Conservation (phyloP, 352 stramenopile genomes). For the Phytopythium chamaehyphon region DNA sequence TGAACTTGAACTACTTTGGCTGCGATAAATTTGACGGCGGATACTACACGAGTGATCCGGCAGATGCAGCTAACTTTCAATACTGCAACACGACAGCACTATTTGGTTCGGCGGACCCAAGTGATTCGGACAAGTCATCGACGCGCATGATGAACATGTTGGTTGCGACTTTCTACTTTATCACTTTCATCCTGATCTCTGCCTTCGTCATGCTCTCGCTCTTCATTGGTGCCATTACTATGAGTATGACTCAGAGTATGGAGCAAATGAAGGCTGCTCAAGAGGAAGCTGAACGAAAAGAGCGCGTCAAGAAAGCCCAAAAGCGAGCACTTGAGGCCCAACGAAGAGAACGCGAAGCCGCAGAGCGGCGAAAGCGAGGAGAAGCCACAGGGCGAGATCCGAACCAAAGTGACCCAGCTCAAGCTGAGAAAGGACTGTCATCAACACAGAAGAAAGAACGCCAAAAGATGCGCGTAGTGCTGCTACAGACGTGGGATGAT, state of each 20-base stretch:
- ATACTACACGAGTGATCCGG: slow-evolving; percentile 53
- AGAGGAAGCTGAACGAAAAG: slow-evolving; percentile 61
- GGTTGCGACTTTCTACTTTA: slow-evolving; percentile 68
- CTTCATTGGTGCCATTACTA: slow-evolving; percentile 89
- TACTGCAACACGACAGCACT: slow-evolving; percentile 63
- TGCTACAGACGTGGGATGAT: slow-evolving; percentile 76
- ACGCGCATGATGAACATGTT: slow-evolving; percentile 45
- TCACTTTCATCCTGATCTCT: slow-evolving; percentile 87
- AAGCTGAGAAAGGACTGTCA: slow-evolving; percentile 43
- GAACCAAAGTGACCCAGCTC: slow-evolving; percentile 4
- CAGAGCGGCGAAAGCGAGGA: slow-evolving; percentile 26
- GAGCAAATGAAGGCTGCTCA: slow-evolving; percentile 78
- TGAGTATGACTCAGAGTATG: slow-evolving; percentile 90
- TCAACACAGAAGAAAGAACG: slow-evolving; percentile 49
- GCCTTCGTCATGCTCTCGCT: slow-evolving; percentile 89
- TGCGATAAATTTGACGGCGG: slow-evolving; percentile 62
- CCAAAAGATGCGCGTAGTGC: slow-evolving; percentile 69
- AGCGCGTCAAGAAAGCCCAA: slow-evolving; percentile 49
- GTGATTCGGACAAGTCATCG: slow-evolving; percentile 25
- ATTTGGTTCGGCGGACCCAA: slow-evolving; percentile 45
- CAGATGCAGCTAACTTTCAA: slow-evolving; percentile 30
- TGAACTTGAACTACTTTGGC: slow-evolving; percentile 83
- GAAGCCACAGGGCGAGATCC: slow-evolving; percentile 5
- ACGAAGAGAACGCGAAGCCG: slow-evolving; percentile 32
- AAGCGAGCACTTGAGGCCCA: slow-evolving; percentile 54